Percentiles rank a stretch among this genome's conserved stretches.
Conservation (phyloP, 441 rosid genomes). For the Eutrema salsugineum region DNA sequence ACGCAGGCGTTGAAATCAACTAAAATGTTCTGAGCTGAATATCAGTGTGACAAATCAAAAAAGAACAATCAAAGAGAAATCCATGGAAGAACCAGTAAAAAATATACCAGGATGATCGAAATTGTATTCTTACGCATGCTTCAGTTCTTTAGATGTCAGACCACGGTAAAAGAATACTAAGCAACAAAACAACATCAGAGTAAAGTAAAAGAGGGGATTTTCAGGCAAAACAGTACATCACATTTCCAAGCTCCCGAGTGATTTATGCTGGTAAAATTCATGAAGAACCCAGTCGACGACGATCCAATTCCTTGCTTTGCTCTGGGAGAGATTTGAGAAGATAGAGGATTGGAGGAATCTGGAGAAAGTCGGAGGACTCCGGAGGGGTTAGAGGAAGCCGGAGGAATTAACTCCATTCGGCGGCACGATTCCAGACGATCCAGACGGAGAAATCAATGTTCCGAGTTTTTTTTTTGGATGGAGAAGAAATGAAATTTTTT, state of each 20-base stretch:
- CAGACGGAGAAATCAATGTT: no score
- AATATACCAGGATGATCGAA: slow-evolving; percentile 92
- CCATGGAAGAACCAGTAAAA: background rate
- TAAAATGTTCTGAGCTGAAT: background rate
- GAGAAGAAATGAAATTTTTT: no score
- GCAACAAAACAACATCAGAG: background rate
- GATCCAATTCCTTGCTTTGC: no score
- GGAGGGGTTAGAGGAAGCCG: no score
- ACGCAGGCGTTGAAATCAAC: background rate
- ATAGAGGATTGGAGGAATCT: no score
- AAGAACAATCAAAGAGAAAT: background rate
- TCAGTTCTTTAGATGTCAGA: slow-evolving; percentile 69
- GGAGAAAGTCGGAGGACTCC: no score
- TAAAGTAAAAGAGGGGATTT: background rate
- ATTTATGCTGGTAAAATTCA: no score
- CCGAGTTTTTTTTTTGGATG: no score
- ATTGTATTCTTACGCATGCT: slow-evolving; percentile 87
- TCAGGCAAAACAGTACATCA: background rate
- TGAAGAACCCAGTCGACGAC: no score
- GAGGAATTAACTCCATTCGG: no score
- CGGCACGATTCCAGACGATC: no score
- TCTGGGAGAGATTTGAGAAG: no score
- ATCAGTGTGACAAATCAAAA: background rate
- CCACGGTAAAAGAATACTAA: slow-evolving; percentile 97
- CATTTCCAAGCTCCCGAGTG: background rate